Percentiles rank a stretch among this genome's conserved stretches.
Conservation (phyloP, 2,329 filamentous ascomycete species). For the Pseudofabraea citricarpa region DNA sequence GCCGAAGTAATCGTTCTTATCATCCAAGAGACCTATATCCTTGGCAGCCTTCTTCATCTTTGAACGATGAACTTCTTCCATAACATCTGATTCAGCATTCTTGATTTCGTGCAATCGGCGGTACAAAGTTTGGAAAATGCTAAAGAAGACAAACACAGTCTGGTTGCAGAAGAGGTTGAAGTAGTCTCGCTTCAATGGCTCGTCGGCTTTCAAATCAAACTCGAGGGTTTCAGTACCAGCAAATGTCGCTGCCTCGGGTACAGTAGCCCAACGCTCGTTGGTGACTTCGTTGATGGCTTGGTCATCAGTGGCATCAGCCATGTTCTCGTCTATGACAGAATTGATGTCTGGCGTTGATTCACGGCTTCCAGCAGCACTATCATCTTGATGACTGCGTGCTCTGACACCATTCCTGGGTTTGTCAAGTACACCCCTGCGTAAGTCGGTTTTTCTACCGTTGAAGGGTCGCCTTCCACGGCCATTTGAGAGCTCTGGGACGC, state of each 20-base stretch:
- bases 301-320: slow-evolving; percentile 56
- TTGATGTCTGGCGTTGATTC: slow-evolving; percentile 81
- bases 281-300: slow-evolving; percentile 55
- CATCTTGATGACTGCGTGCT: slow-evolving; percentile 70
- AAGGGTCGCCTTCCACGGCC: slow-evolving; percentile 57
- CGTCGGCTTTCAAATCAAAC: slow-evolving; percentile 67
- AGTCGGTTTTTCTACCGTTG: slow-evolving; percentile 70
- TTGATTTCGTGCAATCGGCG: slow-evolving; percentile 80
- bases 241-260: slow-evolving; percentile 50
- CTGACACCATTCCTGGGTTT: slow-evolving; percentile 67
- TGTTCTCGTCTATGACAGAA: slow-evolving; percentile 75
- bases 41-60: slow-evolving; percentile 75
- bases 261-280: slow-evolving; percentile 61
- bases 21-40: slow-evolving; percentile 78
- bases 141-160: slow-evolving; percentile 91
- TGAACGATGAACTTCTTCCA: slow-evolving; percentile 68
- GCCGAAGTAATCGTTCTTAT: slow-evolving; percentile 72
- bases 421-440: slow-evolving; percentile 84
- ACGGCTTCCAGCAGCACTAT: slow-evolving; percentile 76
- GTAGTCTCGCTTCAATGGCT: slow-evolving; percentile 72
- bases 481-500: slow-evolving; percentile 67
- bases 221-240: slow-evolving; percentile 50
- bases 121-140: slow-evolving; percentile 88
- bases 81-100: slow-evolving; percentile 67
- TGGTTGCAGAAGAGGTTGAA: slow-evolving; percentile 92